Conservation (phyloP, 2,329 filamentous ascomycete genomes). For the Gnomoniopsis sp. region DNA sequence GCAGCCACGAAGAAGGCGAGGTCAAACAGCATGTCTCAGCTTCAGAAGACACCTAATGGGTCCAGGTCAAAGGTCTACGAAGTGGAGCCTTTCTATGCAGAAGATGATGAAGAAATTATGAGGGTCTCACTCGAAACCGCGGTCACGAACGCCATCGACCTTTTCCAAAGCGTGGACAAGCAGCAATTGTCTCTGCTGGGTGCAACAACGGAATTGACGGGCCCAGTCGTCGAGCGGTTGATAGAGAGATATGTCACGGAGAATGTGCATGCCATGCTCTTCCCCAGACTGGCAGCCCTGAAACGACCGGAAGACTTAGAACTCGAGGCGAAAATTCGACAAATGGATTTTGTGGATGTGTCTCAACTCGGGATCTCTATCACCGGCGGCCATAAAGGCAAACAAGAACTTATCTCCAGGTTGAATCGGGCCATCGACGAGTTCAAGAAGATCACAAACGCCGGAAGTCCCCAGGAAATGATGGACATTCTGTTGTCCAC, state of each 20-base stretch:
- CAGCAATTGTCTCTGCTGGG: conserved; percentile 89
- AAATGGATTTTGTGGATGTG: conserved; percentile 92
- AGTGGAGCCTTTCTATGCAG: conserved; percentile 67
- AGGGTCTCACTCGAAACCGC: conserved; percentile 84
- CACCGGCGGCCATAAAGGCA: conserved; percentile 72
- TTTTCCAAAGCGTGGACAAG: conserved; percentile 94
- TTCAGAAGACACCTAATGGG: conserved; percentile 6
- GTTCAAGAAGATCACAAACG: conserved; percentile 79
- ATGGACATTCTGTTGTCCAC: conserved; percentile 74
- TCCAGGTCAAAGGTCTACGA: conserved; percentile 20
- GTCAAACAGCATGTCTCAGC: conserved; percentile 41
- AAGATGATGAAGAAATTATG: conserved; percentile 91
- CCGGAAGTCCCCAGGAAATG: conserved; percentile 85
- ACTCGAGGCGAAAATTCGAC: conserved; percentile 81
- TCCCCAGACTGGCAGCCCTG: conserved; percentile 74
- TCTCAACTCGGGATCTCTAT: conserved; percentile 90
- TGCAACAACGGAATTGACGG: conserved; percentile 89
- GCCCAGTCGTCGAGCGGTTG: conserved; percentile 84
- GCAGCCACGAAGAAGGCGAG: conserved; percentile 53
- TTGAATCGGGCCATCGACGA: conserved; percentile 78
- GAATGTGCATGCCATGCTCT: conserved; percentile 86
- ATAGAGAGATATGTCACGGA: conserved; percentile 95
- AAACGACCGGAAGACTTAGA: conserved; percentile 81
- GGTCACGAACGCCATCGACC: conserved; percentile 87
- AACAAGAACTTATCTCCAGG: conserved; percentile 75